A percentile compares a stretch with the other conserved stretches of the same genome.
Evolutionary conservation across 2,329 filamentous ascomycete genomes (phyloP).

Genomic region (Alternaria dauci): DNA sequence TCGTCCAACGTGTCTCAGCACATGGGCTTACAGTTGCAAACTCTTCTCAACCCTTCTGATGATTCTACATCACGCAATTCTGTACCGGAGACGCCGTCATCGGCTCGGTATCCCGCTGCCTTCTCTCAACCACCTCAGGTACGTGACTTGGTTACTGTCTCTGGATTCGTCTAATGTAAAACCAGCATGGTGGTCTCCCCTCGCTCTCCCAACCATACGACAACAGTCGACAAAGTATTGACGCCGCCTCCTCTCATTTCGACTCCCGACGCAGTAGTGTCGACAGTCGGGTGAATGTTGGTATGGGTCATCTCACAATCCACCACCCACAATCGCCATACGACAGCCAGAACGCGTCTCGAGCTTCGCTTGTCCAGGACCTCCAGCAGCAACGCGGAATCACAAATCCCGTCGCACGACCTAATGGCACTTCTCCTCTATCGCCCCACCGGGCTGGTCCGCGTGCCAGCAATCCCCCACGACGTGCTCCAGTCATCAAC

Average conservation of each 20-base stretch:
- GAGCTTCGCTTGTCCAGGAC: constrained; percentile 75
- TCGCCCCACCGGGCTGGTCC: constrained; percentile 54
- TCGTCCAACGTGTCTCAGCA: constrained; percentile 55
- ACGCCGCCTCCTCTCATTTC: constrained; percentile 57
- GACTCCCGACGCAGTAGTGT: constrained; percentile 78
- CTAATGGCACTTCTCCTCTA: constrained; percentile 56
- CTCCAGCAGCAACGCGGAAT: constrained; percentile 68
- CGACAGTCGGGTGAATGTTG: constrained; percentile 78
- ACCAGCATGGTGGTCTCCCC: constrained; percentile 56
- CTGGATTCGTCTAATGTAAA: constrained; percentile 23
- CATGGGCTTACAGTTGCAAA: constrained; percentile 59
- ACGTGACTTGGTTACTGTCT: constrained; percentile 5
- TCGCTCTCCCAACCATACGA: constrained; percentile 66
- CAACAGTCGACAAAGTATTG: constrained; percentile 59
- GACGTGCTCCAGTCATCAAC: constrained; percentile 78
- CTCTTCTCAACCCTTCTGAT: constrained; percentile 58
- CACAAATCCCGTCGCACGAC: constrained; percentile 46
- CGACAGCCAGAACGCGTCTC: constrained; percentile 78
- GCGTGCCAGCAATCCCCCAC: constrained; percentile 53
- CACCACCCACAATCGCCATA: constrained; percentile 74
- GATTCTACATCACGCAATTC: constrained; percentile 57
- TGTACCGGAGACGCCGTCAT: constrained; percentile 55
- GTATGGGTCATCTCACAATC: constrained; percentile 73
- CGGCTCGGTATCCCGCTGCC: constrained; percentile 46
- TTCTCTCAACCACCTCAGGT: constrained; percentile 39